Percentiles rank a stretch among this genome's conserved stretches.
phyloP scores from a whole-genome alignment of 139 green algal species.

The Cymbomonas tetramitiformis region DNA sequence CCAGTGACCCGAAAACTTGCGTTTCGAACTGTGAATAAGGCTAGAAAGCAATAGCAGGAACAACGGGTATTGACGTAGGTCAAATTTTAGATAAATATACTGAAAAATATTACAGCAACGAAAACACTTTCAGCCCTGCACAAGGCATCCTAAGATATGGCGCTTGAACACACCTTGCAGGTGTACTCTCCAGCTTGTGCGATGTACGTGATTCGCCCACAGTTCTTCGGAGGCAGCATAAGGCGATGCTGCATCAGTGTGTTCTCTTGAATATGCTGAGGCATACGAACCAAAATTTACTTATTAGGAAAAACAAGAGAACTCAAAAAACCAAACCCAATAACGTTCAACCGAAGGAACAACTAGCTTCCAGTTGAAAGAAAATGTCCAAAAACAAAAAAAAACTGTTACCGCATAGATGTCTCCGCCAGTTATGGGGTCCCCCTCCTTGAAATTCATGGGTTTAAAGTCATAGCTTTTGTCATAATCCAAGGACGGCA shows the following conservation, averaged over 20 bases:
- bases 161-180: constrained; percentile 18
- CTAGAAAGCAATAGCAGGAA: too few species aligned
- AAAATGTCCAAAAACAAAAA: too few species aligned
- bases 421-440: constrained; percentile 80
- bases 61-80: too few species aligned
- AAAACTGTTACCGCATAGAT: constrained; percentile 63
- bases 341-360: too few species aligned
- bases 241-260: constrained; percentile 77
- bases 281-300: too few species aligned
- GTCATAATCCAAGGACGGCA: constrained; percentile 69
- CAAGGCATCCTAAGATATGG: neutral
- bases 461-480: constrained; percentile 75
- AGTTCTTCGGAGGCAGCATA: constrained; percentile 73
- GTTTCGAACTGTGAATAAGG: too few species aligned
- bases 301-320: neutral
- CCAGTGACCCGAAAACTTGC: too few species aligned
- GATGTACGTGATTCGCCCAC: constrained; percentile 78
- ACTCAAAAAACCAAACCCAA: too few species aligned
- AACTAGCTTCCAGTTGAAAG: neutral
- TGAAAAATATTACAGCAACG: too few species aligned
- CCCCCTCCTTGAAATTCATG: constrained; percentile 52
- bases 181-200: constrained; percentile 80
- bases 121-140: too few species aligned
- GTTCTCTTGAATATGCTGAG: constrained; percentile 83
- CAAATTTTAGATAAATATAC: too few species aligned